Conservation (phyloP, 768 basidiomycete species). For the Lentinula detonsa region DNA sequence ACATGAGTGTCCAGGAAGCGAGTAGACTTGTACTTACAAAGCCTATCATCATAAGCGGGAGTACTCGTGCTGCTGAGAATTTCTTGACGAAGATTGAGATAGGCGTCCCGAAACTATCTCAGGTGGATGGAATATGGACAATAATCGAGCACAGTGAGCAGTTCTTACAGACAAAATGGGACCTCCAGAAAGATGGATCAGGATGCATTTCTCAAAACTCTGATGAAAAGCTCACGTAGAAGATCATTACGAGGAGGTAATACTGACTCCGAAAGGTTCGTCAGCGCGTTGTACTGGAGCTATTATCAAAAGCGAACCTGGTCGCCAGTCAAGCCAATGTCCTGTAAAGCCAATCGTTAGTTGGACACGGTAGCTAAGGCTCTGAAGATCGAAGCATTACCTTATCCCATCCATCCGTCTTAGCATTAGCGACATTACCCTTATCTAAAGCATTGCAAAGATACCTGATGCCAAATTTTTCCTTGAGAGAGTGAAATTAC, state of each 20-base stretch:
- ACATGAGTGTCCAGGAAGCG: not conserved
- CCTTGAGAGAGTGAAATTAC: not conserved
- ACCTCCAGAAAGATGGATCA: conserved; percentile 19
- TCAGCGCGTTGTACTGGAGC: not conserved
- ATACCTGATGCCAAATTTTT: conserved; percentile 24
- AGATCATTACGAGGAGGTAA: conserved; percentile 42
- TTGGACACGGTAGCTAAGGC: not conserved
- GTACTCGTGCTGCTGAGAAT: conserved; percentile 38
- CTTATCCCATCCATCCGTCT: conserved; percentile 47
- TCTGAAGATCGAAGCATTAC: not conserved
- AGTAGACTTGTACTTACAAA: conserved; percentile 27
- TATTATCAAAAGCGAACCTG: conserved; percentile 22
- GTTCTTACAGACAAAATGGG: conserved; percentile 37
- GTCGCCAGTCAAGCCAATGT: conserved; percentile 36
- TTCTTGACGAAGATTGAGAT: conserved; percentile 43
- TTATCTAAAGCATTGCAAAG: conserved; percentile 44
- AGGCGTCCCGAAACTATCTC: conserved; percentile 38
- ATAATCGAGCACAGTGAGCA: not conserved
- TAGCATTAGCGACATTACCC: conserved; percentile 46
- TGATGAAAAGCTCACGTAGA: conserved; percentile 27
- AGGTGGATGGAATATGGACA: not conserved
- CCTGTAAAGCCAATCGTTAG: conserved; percentile 20
- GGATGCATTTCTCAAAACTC: not conserved
- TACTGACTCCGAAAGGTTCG: conserved; percentile 21
- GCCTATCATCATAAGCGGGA: conserved; percentile 44